These are phyloP conservation scores for Cladosporium austrohemisphaericum DNA, from an alignment of 2,329 filamentous ascomycete genomes.

Conservation along the genomic window DNA sequence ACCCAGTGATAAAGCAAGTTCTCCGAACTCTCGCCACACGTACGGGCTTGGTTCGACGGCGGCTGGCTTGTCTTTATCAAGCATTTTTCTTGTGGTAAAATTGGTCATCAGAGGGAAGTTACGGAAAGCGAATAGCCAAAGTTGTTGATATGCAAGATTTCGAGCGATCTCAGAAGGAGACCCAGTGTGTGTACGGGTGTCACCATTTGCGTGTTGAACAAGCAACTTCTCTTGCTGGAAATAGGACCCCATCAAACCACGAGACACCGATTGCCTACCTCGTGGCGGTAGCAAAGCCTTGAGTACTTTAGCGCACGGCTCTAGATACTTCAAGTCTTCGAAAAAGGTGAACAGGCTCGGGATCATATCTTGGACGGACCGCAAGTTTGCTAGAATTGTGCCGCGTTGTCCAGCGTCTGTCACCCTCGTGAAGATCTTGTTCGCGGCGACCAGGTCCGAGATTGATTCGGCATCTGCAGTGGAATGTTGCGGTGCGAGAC, in stretches of 20 bases:
- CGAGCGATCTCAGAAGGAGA: not conserved
- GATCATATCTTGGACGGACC: conserved; percentile 14
- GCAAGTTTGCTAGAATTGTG: conserved; percentile 7
- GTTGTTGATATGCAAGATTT: conserved; percentile 13
- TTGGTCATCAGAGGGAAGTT: conserved; percentile 16
- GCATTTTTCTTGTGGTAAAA: conserved; percentile 15
- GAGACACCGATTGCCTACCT: conserved; percentile 5
- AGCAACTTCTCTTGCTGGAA: not conserved
- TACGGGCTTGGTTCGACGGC: conserved; percentile 13
- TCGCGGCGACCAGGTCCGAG: not conserved
- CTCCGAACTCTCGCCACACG: conserved; percentile 9
- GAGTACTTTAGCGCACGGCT: conserved; percentile 18
- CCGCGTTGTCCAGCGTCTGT: not conserved
- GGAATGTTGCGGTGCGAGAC: conserved; percentile 11
- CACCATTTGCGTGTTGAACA: conserved; percentile 14
- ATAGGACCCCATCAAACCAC: conserved; percentile 14
- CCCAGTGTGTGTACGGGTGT: conserved; percentile 6
- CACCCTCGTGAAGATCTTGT: conserved; percentile 9
- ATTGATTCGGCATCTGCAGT: conserved; percentile 6
- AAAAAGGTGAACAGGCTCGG: conserved; percentile 25
- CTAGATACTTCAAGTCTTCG: conserved; percentile 25
- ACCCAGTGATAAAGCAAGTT: conserved; percentile 5
- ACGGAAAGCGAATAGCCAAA: conserved; percentile 19
- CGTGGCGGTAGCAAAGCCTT: conserved; percentile 9
- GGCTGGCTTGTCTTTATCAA: conserved; percentile 11